phyloP scores from a whole-genome alignment of 140 eudicot species.

The Anethum foeniculum region DNA sequence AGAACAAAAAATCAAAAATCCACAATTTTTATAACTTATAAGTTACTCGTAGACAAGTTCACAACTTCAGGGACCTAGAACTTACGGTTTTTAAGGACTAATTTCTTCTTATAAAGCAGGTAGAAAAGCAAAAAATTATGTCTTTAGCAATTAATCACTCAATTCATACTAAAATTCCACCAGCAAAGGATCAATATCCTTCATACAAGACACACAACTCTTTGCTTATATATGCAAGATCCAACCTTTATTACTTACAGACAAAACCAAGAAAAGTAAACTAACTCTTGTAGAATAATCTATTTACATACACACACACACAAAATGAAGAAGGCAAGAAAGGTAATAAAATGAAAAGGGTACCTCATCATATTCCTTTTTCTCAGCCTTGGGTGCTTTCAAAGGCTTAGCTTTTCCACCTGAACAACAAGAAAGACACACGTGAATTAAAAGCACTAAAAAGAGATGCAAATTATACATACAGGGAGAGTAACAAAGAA shows the following conservation, averaged over 20 bases:
- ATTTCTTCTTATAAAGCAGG: background rate
- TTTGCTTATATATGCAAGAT: background rate
- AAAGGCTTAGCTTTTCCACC: constrained; percentile 11
- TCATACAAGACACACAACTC: too few species aligned
- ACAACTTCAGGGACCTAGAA: background rate
- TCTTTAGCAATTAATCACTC: background rate
- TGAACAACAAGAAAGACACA: background rate
- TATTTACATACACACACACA: background rate
- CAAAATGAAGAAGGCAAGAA: background rate
- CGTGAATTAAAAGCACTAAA: background rate
- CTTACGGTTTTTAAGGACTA: background rate
- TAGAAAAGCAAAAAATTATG: too few species aligned
- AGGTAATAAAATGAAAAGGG: background rate
- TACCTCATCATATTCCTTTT: constrained; percentile 7
- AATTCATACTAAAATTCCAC: background rate
- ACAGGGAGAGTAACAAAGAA: background rate
- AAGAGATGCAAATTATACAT: background rate
- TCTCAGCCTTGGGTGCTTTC: constrained; percentile 5
- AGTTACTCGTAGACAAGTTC: background rate
- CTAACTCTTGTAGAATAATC: background rate
- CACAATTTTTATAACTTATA: too few species aligned
- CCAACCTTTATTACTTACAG: background rate
- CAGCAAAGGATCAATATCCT: background rate
- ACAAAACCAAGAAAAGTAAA: background rate
- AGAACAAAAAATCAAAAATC: too few species aligned